Percentiles rank a stretch among this genome's conserved stretches.
phyloP scores from a whole-genome alignment of 495 filamentous ascomycete species.

The Hypoxylon crocopeplum region DNA sequence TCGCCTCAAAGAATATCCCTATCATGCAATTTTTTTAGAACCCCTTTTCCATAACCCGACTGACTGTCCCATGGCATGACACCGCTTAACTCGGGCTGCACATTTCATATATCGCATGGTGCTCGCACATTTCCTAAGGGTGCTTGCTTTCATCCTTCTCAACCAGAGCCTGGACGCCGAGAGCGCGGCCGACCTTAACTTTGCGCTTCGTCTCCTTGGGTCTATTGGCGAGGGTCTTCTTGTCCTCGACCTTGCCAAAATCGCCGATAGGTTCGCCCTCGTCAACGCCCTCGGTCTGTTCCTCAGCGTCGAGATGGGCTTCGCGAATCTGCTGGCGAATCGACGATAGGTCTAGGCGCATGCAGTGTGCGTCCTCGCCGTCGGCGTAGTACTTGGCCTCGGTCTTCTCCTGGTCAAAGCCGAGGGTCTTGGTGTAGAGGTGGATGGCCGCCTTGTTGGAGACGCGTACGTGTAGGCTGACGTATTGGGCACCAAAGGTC shows the following conservation, averaged over 20 bases:
- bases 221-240: constrained; percentile 38
- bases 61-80: not conserved
- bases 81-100: not conserved
- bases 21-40: too few relatives aligned
- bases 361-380: constrained; percentile 93
- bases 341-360: constrained; percentile 81
- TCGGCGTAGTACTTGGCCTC: constrained; percentile 98
- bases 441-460: constrained; percentile 89
- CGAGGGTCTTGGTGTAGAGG: constrained; percentile 91
- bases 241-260: constrained; percentile 47
- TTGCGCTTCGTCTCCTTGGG: constrained; percentile 53
- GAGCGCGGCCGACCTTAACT: constrained; percentile 79
- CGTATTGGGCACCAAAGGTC: constrained; percentile 87
- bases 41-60: too few relatives aligned
- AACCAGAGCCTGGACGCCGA: constrained; percentile 86
- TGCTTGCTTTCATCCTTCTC: constrained; percentile 75
- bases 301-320: constrained; percentile 43
- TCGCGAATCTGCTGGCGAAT: constrained; percentile 60
- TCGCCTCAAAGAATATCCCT: too few relatives aligned
- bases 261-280: constrained; percentile 56
- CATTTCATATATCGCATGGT: too few relatives aligned
- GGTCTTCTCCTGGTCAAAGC: constrained; percentile 88
- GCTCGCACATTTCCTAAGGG: too few relatives aligned
- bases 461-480: constrained; percentile 93
- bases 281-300: constrained; percentile 45